phyloP scores from a whole-genome alignment of 345 rosid species.

The Atalantia buxifolia region DNA sequence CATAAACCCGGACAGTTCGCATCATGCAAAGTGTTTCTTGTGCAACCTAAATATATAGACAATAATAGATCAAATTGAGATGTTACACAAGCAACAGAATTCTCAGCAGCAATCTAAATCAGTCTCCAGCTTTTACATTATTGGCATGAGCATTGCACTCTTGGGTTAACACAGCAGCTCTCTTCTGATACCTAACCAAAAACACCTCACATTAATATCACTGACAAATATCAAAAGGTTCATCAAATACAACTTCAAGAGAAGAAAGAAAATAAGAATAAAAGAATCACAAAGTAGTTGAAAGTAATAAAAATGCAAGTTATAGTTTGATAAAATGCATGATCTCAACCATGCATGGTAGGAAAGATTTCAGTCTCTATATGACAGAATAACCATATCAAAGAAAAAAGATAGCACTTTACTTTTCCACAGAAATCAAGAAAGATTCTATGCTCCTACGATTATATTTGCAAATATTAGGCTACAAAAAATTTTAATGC shows the following conservation, averaged over 20 bases:
- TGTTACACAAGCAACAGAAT: neutral
- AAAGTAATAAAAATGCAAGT: neutral
- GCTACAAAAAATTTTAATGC: neutral
- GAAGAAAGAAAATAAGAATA: neutral
- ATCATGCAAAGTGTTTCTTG: slow-evolving; percentile 49
- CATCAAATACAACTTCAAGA: neutral
- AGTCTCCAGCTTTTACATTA: slow-evolving; percentile 27
- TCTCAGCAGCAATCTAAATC: neutral
- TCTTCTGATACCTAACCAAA: slow-evolving; percentile 46
- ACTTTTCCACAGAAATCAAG: neutral
- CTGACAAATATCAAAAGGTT: neutral
- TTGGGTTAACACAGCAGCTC: slow-evolving; percentile 50
- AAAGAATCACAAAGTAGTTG: neutral
- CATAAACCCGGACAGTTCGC: slow-evolving; percentile 39
- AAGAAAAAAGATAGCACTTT: neutral
- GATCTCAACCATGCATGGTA: neutral
- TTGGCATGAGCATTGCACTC: slow-evolving; percentile 43
- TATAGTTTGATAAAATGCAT: neutral
- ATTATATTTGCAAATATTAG: neutral
- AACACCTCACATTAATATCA: slow-evolving; percentile 1
- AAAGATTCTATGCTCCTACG: neutral
- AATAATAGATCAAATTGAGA: slow-evolving; percentile 4
- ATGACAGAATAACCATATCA: neutral
- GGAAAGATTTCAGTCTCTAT: neutral
- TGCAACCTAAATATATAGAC: slow-evolving; percentile 34